Percentiles rank a stretch among this genome's conserved stretches.
phyloP scores from a whole-genome alignment of 495 filamentous ascomycete genomes.

The Lasiosphaeria miniovina region DNA sequence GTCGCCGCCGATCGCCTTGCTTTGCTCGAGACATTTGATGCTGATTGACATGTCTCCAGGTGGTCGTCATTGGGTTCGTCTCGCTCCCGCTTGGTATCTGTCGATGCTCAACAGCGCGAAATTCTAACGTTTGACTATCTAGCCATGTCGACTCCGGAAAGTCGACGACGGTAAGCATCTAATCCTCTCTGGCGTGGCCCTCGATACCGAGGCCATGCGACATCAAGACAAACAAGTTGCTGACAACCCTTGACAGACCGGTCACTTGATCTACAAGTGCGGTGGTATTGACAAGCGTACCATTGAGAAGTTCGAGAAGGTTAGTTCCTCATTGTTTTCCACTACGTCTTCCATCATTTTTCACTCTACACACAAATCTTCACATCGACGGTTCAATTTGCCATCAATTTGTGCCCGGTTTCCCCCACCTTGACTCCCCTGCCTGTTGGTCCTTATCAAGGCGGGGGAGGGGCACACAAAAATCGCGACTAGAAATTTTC shows the following conservation, averaged over 20 bases:
- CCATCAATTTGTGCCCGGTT: slow-evolving; percentile 16
- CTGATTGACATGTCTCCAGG: too few species aligned
- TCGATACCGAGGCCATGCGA: slow-evolving; percentile 5
- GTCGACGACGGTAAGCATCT: slow-evolving; percentile 78
- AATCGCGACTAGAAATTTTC: slow-evolving; percentile 17
- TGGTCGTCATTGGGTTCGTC: too few species aligned
- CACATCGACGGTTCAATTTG: slow-evolving; percentile 8
- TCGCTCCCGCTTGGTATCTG: neutral
- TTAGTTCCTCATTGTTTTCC: slow-evolving; percentile 41
- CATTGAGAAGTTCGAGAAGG: slow-evolving; percentile 99
- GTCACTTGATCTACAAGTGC: slow-evolving; percentile 99
- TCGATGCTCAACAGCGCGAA: slow-evolving; percentile 21
- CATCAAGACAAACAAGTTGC: too few species aligned
- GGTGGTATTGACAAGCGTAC: slow-evolving; percentile 99
- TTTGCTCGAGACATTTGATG: neutral
- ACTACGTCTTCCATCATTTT: slow-evolving; percentile 20
- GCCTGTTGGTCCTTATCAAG: slow-evolving; percentile 29
- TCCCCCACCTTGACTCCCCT: slow-evolving; percentile 20
- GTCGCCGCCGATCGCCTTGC: slow-evolving; percentile 67
- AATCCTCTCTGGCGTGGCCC: slow-evolving; percentile 39
- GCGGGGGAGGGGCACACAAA: slow-evolving; percentile 35
- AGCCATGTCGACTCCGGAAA: slow-evolving; percentile 99
- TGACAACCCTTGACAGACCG: slow-evolving; percentile 33
- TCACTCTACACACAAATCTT: slow-evolving; percentile 7
- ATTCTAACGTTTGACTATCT: too few species aligned